Conservation (phyloP, 352 stramenopile genomes). For the Phytopythium vexans region DNA sequence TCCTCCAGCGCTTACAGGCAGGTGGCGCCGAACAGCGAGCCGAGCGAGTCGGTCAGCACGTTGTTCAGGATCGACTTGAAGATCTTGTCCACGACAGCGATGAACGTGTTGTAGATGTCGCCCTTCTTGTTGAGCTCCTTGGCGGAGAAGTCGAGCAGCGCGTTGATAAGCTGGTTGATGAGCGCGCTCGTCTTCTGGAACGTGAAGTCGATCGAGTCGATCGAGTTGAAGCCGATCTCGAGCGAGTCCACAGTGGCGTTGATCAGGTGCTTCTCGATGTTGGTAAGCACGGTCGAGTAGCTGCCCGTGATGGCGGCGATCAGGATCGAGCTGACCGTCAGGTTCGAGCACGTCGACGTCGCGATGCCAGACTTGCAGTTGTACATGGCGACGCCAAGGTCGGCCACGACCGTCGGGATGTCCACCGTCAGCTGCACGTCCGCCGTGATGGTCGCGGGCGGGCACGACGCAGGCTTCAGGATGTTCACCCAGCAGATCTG, state of each 20-base stretch:
- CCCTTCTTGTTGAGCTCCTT: slow-evolving; percentile 65
- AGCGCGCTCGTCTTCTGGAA: slow-evolving; percentile 38
- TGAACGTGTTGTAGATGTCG: slow-evolving; percentile 47
- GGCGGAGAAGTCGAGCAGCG: slow-evolving; percentile 43
- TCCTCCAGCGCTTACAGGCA: slow-evolving; percentile 22
- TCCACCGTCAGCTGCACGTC: slow-evolving; percentile 34
- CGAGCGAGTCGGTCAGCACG: slow-evolving; percentile 34
- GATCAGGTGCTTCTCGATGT: slow-evolving; percentile 25
- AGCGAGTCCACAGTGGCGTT: slow-evolving; percentile 30
- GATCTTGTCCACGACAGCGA: slow-evolving; percentile 31
- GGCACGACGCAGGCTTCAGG: slow-evolving; percentile 33
- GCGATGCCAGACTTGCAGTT: slow-evolving; percentile 23
- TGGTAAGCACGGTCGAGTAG: slow-evolving; percentile 31
- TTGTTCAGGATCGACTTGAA: slow-evolving; percentile 51
- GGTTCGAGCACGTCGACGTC: slow-evolving; percentile 43
- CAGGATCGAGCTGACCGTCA: slow-evolving; percentile 44
- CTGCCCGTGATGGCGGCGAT: slow-evolving; percentile 25
- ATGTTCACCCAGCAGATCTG: slow-evolving; percentile 54
- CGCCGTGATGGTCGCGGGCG: slow-evolving; percentile 25
- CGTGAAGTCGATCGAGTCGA: slow-evolving; percentile 48
- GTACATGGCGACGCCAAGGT: slow-evolving; percentile 35
- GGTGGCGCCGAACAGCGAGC: slow-evolving; percentile 35
- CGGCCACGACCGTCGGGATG: slow-evolving; percentile 23
- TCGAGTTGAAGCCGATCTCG: slow-evolving; percentile 36
- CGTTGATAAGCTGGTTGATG: slow-evolving; percentile 43